A percentile compares a stretch with the other conserved stretches of the same genome.
Evolutionary conservation across 352 stramenopile genomes (phyloP).

Genomic region (Albugo candida): DNA sequence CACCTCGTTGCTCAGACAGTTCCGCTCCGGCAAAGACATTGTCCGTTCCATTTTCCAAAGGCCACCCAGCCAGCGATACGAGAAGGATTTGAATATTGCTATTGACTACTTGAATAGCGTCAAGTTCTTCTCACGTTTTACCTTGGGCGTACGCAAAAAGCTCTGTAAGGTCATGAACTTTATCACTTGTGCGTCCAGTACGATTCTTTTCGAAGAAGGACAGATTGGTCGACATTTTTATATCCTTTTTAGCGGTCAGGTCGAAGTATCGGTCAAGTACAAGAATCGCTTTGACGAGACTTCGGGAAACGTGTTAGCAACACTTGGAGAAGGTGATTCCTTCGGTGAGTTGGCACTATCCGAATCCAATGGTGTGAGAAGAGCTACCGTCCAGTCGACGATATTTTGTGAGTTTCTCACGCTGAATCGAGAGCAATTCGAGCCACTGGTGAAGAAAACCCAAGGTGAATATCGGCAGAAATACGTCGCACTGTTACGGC

Average conservation of each 20-base stretch:
- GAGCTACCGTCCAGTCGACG: constrained; percentile 41
- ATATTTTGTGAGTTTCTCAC: constrained; percentile 65
- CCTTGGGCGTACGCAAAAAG: constrained; percentile 71
- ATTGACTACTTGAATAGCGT: constrained; percentile 74
- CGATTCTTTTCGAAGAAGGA: constrained; percentile 58
- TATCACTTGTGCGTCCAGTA: constrained; percentile 60
- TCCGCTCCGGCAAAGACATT: constrained; percentile 75
- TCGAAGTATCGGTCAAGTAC: constrained; percentile 41
- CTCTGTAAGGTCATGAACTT: constrained; percentile 66
- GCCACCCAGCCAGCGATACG: constrained; percentile 33
- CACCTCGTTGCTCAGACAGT: constrained; percentile 27
- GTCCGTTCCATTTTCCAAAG: constrained; percentile 73
- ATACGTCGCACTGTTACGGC: constrained; percentile 55
- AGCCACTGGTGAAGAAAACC: constrained; percentile 66
- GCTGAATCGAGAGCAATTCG: constrained; percentile 57
- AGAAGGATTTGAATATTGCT: constrained; percentile 72
- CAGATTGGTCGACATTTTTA: constrained; percentile 65
- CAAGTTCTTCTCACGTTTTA: constrained; percentile 76
- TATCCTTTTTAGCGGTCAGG: constrained; percentile 57
- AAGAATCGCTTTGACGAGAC: constrained; percentile 59
- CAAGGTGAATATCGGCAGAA: constrained; percentile 67
- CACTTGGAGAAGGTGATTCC: constrained; percentile 45
- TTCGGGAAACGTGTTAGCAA: constrained; percentile 41
- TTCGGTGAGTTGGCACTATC: constrained; percentile 64
- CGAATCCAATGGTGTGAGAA: constrained; percentile 35